phyloP scores from a whole-genome alignment of 129 eudicot species.

The Saposhnikovia divaricata region DNA sequence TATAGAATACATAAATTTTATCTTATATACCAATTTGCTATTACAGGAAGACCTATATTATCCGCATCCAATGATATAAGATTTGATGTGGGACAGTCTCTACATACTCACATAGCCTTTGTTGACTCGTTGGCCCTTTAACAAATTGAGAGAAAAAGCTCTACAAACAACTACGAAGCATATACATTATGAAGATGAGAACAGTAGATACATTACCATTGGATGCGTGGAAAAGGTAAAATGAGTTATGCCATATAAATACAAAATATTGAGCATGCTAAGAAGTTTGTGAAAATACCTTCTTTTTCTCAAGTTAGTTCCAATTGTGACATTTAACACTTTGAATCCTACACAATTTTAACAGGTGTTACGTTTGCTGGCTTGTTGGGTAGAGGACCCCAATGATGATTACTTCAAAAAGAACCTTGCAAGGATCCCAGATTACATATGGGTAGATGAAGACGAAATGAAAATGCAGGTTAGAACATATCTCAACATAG shows the following conservation, averaged over 20 bases:
- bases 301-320: background rate
- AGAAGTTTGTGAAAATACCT: slow-evolving; percentile 2
- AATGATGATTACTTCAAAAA: slow-evolving; percentile 31
- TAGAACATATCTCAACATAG: background rate
- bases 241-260: too few relatives aligned
- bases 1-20: background rate
- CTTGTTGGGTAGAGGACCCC: slow-evolving; percentile 56
- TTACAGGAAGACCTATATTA: slow-evolving; percentile 43
- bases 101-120: slow-evolving; percentile 35
- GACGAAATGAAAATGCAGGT: slow-evolving; percentile 43
- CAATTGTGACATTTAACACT: background rate
- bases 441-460: slow-evolving; percentile 43
- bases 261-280: background rate
- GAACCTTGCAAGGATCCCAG: slow-evolving; percentile 38
- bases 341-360: background rate
- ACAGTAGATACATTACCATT: slow-evolving; percentile 39
- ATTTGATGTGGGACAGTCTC: slow-evolving; percentile 32
- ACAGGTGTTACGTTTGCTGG: slow-evolving; percentile 29
- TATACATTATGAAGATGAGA: slow-evolving; percentile 46
- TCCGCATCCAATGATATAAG: slow-evolving; percentile 43
- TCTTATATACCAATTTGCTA: background rate
- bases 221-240: slow-evolving; percentile 46
- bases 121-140: slow-evolving; percentile 40
- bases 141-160: slow-evolving; percentile 39
- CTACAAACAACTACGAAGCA: slow-evolving; percentile 26